Evolutionary conservation across 306 rosid genomes (phyloP), one percentile per base, ranked within the genome.

Genomic region (Fagus crenata): DNA sequence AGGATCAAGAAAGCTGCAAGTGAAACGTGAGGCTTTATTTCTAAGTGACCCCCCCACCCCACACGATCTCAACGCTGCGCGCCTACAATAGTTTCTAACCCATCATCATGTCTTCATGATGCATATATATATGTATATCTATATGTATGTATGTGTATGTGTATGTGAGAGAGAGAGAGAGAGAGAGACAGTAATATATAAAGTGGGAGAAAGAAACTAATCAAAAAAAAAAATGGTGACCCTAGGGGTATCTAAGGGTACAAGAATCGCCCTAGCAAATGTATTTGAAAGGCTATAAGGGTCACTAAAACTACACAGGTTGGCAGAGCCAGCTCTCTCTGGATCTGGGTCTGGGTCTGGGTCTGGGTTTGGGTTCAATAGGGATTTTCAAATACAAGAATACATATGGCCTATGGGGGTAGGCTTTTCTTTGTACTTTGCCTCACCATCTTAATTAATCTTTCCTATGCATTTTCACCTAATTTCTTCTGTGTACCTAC

Each of bases 11-110:
- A 54, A 49, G 54, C 4, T 31, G 72, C 6, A 75, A 81, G 69
- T 15, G 59, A 76, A 71, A 86, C 80, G 92, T 71, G 92, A 79
- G 87, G 71, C 63, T 76, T 67, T 69, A 80, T 77, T 74, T 75
- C 31, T 37, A 46, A 65, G 81, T 59, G 83, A 49, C 74, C 86
- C 85, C 86, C 85, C 90, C 84, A 32, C 4, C 61, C 61, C 90
- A 87, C 82, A 82, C 68, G 90, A 46, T 46, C 51, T 1, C 51
- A 46, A 46, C 51, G 11, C 51, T 46, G 51, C 51, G 8, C 11
- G 51, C 51, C 11, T 46, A 2, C 14, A 7, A 2, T 46, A 7
- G 51, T 46, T 8, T 46, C 11, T 46, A 0, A 7, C 11, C 15
- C 72, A 2, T 71, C 37, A 75, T 78, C 72, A n/a, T 77, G 59